Base-by-base conservation (phyloP, 495 filamentous ascomycete genomes). In the Podospora conica region DNA sequence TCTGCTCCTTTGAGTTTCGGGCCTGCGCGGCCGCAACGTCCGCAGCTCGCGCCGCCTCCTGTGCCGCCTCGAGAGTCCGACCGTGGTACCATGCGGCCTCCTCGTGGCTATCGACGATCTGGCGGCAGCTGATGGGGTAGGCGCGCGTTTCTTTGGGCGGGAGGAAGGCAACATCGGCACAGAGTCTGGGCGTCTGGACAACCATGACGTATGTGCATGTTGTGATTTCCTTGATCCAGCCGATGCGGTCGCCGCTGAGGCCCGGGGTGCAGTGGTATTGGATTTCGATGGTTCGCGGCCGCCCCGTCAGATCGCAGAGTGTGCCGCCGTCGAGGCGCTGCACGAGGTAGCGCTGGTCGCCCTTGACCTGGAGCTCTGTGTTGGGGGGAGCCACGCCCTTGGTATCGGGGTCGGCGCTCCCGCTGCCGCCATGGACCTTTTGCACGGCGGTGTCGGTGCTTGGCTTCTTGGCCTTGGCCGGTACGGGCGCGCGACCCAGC, bases 181-280 rank as follows among this genome's bases (percentile, higher is more conserved):
- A 98, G 55, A 98, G 86, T 1, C 94, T 86, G 3, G 95, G 92
- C 0, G 95, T 98, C 73, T 97, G 90, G 60, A 98, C 87, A 1
- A 96, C 86, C 92, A 98, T 96, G 54, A 97, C 79, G 69, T 98
- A 98, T 23, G 91, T 88, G 78, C 95, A 98, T 9, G 92, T 97
- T 9, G 88, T 89, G 5, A 96, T 83, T 74, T 98, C 95, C 73
- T 98, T 98, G 79, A 98, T 96, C 85, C 90, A 93, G 56, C 88
- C 90, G 68, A 98, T 97, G 9, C 89, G 88, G 75, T 97, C 94
- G 21, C 84, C 79, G 7, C 83, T 86, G 12, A 79, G 69, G 67
- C 91, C 87, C 1, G 93, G 91, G 69, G 91, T 87, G 80, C 95
- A 98, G 77, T 98, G 95, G 75, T 93, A 98, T 80, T 92, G 78